Evolutionary conservation across 352 stramenopile genomes (phyloP), one percentile per base, ranked within the genome.

Genomic region (Phytophthora aleatoria): DNA sequence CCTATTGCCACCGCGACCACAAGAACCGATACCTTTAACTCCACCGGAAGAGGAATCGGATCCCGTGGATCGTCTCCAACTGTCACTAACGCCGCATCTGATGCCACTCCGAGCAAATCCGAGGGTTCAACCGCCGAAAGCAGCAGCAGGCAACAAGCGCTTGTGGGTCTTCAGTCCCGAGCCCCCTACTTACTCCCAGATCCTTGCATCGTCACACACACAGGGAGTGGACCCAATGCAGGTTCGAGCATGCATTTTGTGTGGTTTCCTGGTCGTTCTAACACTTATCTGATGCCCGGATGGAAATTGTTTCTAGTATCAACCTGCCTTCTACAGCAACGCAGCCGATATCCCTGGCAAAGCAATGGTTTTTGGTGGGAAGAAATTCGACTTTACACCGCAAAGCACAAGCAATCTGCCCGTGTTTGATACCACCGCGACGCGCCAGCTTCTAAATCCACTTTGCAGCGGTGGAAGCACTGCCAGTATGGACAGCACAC

Each of bases 351-450:
- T 92, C 15, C 85, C 87, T 11, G 74, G 83, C 0, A 91, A 92
- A 63, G 54, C 83, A 2, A 74, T 94, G 49, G 56, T 93, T 5
- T 96, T 92, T 69, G 86, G 81, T 41, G 85, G 87, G 5, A 76
- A 83, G 38, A 89, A 87, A 35, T 90, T 91, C 42, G 61, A 79
- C 20, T 91, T 95, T 67, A 54, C 55, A 5, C 64, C 73, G 2
- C 67, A 69, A 0, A 76, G 73, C 57, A 33, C 74, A 5, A 64
- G 27, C 1, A 70, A 87, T 49, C 53, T 88, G 9, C 47, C 33
- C 2, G 16, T 33, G 7, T 96, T 92, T 63, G 58, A 91, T 52
- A 91, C 86, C 9, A 50, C 35, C 1, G 16, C 33, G 7, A 43
- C 56, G 27, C 55, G 66, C 5, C 50, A 61, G 20, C 30, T 68